Evolutionary conservation across 495 filamentous ascomycete genomes (phyloP), one percentile per base, ranked within the genome.

Genomic region (Recurvomyces mirabilis): DNA sequence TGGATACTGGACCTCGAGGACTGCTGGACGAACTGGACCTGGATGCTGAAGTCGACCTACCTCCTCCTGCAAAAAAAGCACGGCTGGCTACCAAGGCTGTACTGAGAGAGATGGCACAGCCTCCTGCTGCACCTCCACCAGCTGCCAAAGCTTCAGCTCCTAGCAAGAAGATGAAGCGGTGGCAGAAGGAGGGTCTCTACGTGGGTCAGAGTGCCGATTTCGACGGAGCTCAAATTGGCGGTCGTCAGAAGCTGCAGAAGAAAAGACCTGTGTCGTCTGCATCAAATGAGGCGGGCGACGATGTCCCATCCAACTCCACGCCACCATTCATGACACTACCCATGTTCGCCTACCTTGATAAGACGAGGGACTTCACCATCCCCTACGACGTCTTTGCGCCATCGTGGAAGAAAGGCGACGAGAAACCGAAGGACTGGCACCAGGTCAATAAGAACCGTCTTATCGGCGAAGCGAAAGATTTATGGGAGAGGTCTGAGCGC

Each of bases 401-500:
- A 2, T 36, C 89, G 1, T 73, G 88, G 15, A 82, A 82, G 13
- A 75, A 77, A 7, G 82, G 86, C 41, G 87, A 93, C 57, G 83
- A 87, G 13, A 94, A 89, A 59, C 87, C 87, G 0, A 75, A 89
- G 50, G 82, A 89, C 46, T 98, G 87, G 82, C 76, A 76, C 36
- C 91, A 84, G 60, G 80, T 84, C 28, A 86, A 86, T 43, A 89
- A 82, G 56, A 98, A 94, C 65, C 82, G 87, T 19, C 94, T 96
- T 53, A 77, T 94, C 43, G 91, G 91, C 20, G 85, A 95, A 53
- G 84, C 91, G 22, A 73, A 70, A n/a, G 73, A 77, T 11, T 69
- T 82, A 47, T 95, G 91, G 89, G 84, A 82, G 57, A 84, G 82
- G 50, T 76, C 73, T 45, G 81, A 79, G 33, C 73, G 75, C 13